Evolutionary conservation across 139 green algal species (phyloP).

Genomic region (Coccomyxa sp.): DNA sequence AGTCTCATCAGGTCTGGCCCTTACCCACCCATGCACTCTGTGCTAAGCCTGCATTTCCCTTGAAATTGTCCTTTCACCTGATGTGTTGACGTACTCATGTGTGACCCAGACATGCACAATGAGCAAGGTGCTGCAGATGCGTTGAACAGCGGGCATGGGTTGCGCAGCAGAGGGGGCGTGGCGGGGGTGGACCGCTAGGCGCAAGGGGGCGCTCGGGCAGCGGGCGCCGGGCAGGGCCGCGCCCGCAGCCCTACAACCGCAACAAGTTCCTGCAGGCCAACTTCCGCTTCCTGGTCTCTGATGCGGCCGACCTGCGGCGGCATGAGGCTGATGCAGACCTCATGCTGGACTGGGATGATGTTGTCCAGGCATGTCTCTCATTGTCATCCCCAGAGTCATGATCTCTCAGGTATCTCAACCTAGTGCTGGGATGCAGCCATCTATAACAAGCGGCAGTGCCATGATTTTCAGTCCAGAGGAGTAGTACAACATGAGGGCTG

Average conservation of each 20-base stretch:
- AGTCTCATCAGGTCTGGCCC: not conserved
- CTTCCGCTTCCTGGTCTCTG: constrained; percentile 80
- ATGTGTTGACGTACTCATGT: not conserved
- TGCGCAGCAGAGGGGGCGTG: not conserved
- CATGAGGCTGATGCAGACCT: constrained; percentile 65
- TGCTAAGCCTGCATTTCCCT: not conserved
- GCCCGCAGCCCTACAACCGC: constrained; percentile 57
- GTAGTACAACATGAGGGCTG: no score
- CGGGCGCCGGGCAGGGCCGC: not conserved
- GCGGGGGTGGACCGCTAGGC: not conserved
- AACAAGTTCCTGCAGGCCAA: constrained; percentile 61
- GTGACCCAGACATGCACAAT: not conserved
- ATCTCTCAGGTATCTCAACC: no score
- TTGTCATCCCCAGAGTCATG: no score
- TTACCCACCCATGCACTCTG: not conserved
- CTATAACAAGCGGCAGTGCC: no score
- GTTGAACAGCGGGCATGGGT: not conserved
- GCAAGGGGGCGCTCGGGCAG: constrained; percentile 1
- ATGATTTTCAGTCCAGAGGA: no score
- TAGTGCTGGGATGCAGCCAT: no score
- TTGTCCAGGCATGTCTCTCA: constrained; percentile 60
- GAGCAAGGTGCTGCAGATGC: not conserved
- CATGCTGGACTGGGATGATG: constrained; percentile 73
- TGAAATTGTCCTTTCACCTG: not conserved
- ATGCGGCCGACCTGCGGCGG: constrained; percentile 48